Evolutionary conservation across 148 eudicot species (phyloP).

Genomic region (Camellia japonica): DNA sequence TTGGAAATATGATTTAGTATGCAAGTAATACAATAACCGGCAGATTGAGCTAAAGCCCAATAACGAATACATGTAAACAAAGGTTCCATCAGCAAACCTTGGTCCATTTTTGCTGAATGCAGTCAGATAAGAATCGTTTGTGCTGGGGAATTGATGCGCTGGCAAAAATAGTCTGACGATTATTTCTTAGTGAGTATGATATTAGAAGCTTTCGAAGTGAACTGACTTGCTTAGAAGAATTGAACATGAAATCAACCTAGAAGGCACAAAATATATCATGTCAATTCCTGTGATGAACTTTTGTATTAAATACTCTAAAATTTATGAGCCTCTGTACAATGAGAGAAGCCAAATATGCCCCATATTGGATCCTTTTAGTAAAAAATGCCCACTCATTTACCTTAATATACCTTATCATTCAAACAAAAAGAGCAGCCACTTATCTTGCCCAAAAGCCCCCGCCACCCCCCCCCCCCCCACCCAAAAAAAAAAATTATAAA

Average conservation of each 20-base stretch:
- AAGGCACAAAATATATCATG: not conserved
- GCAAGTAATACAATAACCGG: slow-evolving; percentile 13
- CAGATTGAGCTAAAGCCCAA: not conserved
- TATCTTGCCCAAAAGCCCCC: not conserved
- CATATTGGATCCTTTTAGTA: not conserved
- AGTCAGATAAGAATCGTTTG: slow-evolving; percentile 46
- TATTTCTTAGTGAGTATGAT: slow-evolving; percentile 31
- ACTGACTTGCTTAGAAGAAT: not conserved
- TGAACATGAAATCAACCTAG: slow-evolving; percentile 94
- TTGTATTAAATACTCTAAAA: no score
- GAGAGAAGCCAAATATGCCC: not conserved
- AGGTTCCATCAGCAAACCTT: no score
- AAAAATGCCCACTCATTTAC: not conserved
- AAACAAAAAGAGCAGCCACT: not conserved
- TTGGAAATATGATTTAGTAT: slow-evolving; percentile 4
- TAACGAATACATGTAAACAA: slow-evolving; percentile 16
- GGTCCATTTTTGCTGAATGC: no score
- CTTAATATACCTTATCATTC: not conserved
- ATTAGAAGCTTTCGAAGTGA: no score
- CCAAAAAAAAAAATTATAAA: no score
- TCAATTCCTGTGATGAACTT: not conserved
- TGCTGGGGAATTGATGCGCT: slow-evolving; percentile 98
- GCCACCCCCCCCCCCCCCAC: no score
- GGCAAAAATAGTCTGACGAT: slow-evolving; percentile 89
- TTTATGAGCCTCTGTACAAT: no score